A percentile compares a stretch with the other conserved stretches of the same genome.
phyloP scores from a whole-genome alignment of 495 filamentous ascomycete genomes.

The Xylaria bambusicola region DNA sequence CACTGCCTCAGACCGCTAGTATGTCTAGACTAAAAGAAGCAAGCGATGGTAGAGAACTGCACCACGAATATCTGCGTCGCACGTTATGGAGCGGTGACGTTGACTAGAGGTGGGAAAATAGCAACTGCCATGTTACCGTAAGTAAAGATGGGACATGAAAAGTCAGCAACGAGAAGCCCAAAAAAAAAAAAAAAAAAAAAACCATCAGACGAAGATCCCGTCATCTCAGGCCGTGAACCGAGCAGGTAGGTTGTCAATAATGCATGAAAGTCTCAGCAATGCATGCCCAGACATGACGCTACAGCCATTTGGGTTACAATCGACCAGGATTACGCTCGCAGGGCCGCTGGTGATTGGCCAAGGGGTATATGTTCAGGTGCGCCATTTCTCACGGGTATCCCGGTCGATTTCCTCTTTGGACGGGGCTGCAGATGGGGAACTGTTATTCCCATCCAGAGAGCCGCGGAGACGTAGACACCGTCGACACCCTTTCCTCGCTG shows the following conservation, averaged over 20 bases:
- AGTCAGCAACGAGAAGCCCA: too few relatives aligned
- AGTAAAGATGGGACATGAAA: too few relatives aligned
- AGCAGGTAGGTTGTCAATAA: background rate
- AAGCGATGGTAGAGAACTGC: background rate
- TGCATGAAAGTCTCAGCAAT: slow-evolving; percentile 12
- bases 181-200: background rate
- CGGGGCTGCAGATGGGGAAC: slow-evolving; percentile 17
- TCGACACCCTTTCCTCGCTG: too few relatives aligned
- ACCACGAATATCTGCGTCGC: too few relatives aligned
- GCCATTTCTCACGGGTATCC: slow-evolving; percentile 17
- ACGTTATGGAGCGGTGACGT: background rate
- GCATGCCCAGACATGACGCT: slow-evolving; percentile 7
- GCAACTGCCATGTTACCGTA: too few relatives aligned
- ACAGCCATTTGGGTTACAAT: slow-evolving; percentile 7
- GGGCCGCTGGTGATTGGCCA: slow-evolving; percentile 10
- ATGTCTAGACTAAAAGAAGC: background rate
- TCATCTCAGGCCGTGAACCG: background rate
- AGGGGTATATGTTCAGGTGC: slow-evolving; percentile 18
- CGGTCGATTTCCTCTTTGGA: slow-evolving; percentile 15
- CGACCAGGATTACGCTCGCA: background rate
- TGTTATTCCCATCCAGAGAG: slow-evolving; percentile 3
- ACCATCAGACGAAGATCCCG: background rate
- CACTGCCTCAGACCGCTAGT: background rate
- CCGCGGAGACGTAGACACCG: background rate
- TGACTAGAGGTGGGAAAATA: background rate